Base-by-base conservation (phyloP, 1,284 basidiomycete genomes). In the Mycena sp. region DNA sequence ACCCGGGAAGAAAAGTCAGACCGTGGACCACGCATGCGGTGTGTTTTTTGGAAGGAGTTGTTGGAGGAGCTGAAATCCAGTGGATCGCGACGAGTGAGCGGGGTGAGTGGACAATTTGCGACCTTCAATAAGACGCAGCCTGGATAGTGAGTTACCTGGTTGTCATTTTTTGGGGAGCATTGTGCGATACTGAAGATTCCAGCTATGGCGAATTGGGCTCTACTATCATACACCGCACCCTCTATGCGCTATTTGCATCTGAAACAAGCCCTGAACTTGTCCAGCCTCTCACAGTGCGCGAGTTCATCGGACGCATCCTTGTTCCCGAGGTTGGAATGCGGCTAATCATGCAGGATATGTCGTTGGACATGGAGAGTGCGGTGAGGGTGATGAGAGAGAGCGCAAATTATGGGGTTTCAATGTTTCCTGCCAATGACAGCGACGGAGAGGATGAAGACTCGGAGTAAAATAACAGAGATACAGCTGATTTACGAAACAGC, bases 161-260 rank as follows among this genome's bases (percentile, higher is more conserved):
- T 9, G 7, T 44, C 4, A 68, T 25, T 41, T 41, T 41, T 41
- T 41, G 41, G 30, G 4, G 9, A 0, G 38, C 34, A 39, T 13
- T 70, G 46, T 41, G 6, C 14, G 41, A 48, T 48, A 34, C 41
- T 34, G 68, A 54, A 20, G 7, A 18, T 44, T 61, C 41, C 71
- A 95, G 93, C 77, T 95, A 95, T 75, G 93, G 94, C 56, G 93
- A 95, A 80, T 85, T 89, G 50, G 94, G 93, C 8, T 90, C 90
- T 2, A 83, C 92, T 20, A 90, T 94, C 75, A 91, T 95, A 67
- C 87, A 91, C 66, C 92, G 93, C 74, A 91, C 89, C 0, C 83
- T 95, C 6, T 91, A 89, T 76, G 86, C 89, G 75, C 82, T 94
- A 67, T 95, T 95, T 73, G 88, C 86, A 0, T 3, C 11, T 11